Evolutionary conservation across 116 monocot species (phyloP).

Genomic region (Phalaenopsis hybrid): DNA sequence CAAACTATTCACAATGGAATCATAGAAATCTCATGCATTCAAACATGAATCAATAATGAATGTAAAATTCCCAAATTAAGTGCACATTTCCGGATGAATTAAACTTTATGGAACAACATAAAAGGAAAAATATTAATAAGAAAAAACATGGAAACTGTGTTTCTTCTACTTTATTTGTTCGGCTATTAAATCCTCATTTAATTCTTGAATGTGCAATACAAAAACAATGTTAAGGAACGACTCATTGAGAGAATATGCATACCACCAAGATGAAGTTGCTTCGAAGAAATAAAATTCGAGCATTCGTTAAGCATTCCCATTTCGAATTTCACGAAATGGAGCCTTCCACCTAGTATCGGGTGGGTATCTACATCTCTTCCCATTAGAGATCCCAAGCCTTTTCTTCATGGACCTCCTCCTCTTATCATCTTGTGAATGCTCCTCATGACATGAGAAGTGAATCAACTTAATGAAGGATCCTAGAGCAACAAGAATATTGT

Average conservation of each 20-base stretch:
- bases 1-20: background rate
- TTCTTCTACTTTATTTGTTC: background rate
- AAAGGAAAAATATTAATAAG: background rate
- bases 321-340: slow-evolving; percentile 98
- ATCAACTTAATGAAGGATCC: slow-evolving; percentile 96
- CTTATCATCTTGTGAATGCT: slow-evolving; percentile 46
- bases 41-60: background rate
- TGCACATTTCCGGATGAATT: background rate
- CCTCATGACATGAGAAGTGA: slow-evolving; percentile 92
- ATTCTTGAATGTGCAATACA: background rate
- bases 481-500: slow-evolving; percentile 17
- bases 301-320: slow-evolving; percentile 84
- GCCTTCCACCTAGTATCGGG: no score
- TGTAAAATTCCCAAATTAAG: background rate
- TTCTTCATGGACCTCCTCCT: slow-evolving; percentile 54
- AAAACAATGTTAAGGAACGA: background rate
- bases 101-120: background rate
- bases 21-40: background rate
- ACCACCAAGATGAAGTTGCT: slow-evolving; percentile 85
- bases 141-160: background rate
- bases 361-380: slow-evolving; percentile 65
- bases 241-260: no score
- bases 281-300: slow-evolving; percentile 85
- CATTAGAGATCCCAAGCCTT: slow-evolving; percentile 51
- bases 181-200: background rate